Base-by-base conservation (phyloP, 371 early-diverging fungal genomes). In the Capniomyces stellatus region DNA sequence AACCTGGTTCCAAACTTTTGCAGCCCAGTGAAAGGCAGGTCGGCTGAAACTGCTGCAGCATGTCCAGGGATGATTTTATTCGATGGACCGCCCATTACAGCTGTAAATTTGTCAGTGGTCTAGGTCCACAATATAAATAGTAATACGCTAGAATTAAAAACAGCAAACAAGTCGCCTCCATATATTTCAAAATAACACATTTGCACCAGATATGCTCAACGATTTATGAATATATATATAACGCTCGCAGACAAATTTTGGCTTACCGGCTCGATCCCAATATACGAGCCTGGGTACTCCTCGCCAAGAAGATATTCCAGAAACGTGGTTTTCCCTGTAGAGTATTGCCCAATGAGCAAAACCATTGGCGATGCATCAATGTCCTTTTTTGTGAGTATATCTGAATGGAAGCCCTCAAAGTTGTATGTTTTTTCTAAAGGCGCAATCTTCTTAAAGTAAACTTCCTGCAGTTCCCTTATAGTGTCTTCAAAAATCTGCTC, bases 301-400 rank as follows among this genome's bases (percentile, higher is more conserved):
- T 76, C 75, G 46, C 81, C 87, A 29, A 87, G 70, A n/a, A 89
- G 63, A 60, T 85, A 77, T 51, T 85, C 78, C 54, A 89, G 82
- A 60, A 88, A 86, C 0, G 86, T 84, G 1, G 85, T 83, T 64
- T 88, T 88, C 51, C 87, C 87, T 1, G 83, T 82, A 0, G 83
- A 83, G 57, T 89, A 89, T 65, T 87, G 87, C 30, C 89, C 89
- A 60, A 89, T 65, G 29, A 89, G 61, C 18, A 89, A 62, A 0
- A 89, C 81, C 66, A 87, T 83, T 0, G 89, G 89, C 58, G 85
- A 83, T n/a, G 89, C 84, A 29, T 71, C 72, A 47, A 87, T 83
- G 64, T 87, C 88, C 47, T 81, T 76, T 46, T 81, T 76, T 10
- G 85, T 81, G 44, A 87, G 61, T 2, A 81, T 80, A 3, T 78